Evolutionary conservation across 2,329 filamentous ascomycete genomes (phyloP).

Genomic region (Colletotrichum graminicola): DNA sequence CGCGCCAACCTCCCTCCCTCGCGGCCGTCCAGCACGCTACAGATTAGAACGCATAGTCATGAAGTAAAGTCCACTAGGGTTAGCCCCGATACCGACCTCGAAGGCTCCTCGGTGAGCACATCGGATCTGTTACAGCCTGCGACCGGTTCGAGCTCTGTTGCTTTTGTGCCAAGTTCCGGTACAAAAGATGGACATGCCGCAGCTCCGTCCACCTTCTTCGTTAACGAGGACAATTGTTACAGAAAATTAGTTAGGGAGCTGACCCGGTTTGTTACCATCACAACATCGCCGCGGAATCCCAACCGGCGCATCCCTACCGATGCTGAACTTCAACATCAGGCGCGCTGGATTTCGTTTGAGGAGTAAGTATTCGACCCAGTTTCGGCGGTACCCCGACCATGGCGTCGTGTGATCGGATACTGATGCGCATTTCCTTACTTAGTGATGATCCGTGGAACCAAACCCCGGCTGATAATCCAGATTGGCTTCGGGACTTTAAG

Average conservation of each 20-base stretch:
- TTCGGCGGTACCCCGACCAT: no score
- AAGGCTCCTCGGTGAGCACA: neutral
- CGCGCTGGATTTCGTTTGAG: conserved; percentile 50
- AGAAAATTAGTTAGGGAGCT: conserved; percentile 43
- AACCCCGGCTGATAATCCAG: conserved; percentile 52
- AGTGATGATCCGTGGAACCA: conserved; percentile 56
- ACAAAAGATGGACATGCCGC: neutral
- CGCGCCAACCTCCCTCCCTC: conserved; percentile 18
- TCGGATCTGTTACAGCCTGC: neutral
- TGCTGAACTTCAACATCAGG: conserved; percentile 52
- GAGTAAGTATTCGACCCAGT: conserved; percentile 40
- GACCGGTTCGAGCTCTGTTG: neutral
- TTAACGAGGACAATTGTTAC: conserved; percentile 48
- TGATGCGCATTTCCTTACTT: neutral
- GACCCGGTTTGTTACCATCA: conserved; percentile 40
- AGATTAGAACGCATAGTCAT: neutral
- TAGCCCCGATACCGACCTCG: neutral
- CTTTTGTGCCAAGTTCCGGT: neutral
- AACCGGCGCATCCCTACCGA: conserved; percentile 50
- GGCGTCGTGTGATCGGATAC: no score
- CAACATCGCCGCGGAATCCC: conserved; percentile 49
- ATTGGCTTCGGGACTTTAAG: conserved; percentile 47
- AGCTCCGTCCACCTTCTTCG: conserved; percentile 25
- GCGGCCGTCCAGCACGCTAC: neutral
- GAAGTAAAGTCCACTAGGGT: neutral